A percentile compares a stretch with the other conserved stretches of the same genome.
These are phyloP conservation scores for Beta macrorhiza DNA, from an alignment of 179 eudicot genomes.

Conservation along the genomic window DNA sequence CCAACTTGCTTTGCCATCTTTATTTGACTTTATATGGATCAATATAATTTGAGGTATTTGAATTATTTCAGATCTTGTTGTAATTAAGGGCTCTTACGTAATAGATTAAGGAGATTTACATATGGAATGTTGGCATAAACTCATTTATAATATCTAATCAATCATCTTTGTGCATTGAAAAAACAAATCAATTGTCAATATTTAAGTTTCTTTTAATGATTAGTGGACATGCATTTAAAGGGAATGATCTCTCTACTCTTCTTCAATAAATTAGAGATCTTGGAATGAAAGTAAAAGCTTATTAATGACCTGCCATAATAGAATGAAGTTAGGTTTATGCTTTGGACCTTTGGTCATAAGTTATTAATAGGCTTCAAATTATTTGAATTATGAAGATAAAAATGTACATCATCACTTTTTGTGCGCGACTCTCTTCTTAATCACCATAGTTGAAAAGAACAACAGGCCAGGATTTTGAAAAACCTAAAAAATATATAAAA, in stretches of 20 bases:
- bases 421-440: too few species aligned
- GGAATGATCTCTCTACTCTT: not conserved
- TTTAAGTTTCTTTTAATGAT: not conserved
- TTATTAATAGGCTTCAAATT: not conserved
- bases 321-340: slow-evolving; percentile 2
- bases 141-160: too few species aligned
- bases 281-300: not conserved
- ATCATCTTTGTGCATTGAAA: too few species aligned
- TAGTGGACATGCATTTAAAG: not conserved
- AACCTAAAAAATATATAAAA: too few species aligned
- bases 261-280: not conserved
- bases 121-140: not conserved
- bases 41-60: not conserved
- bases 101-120: not conserved
- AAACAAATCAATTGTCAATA: too few species aligned
- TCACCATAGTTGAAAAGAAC: too few species aligned
- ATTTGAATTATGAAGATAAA: not conserved
- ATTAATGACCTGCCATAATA: not conserved
- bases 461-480: too few species aligned
- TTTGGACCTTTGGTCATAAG: not conserved
- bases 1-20: slow-evolving; percentile 16
- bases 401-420: not conserved
- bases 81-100: not conserved
- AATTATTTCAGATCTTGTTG: not conserved
- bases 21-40: not conserved